These are phyloP conservation scores for Syzygium syzygioides DNA, from an alignment of 441 rosid species.

Conservation along the genomic window DNA sequence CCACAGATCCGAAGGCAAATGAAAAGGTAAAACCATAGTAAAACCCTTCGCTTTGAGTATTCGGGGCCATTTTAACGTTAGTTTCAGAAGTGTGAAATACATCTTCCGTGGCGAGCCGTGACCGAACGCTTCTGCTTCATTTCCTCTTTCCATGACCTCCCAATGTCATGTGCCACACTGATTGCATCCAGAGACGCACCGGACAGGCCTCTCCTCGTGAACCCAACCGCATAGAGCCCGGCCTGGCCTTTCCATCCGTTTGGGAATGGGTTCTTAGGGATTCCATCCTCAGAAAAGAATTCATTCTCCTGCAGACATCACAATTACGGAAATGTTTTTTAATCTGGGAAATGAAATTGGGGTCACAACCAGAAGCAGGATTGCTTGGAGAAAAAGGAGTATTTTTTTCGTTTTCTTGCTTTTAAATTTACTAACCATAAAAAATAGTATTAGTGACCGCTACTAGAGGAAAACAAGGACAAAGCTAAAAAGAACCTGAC, in stretches of 20 bases:
- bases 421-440: not conserved
- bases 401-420: not conserved
- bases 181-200: conserved; percentile 70
- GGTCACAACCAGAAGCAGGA: not conserved
- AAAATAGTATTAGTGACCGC: not conserved
- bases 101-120: conserved; percentile 60
- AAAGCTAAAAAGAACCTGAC: not conserved
- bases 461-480: not conserved
- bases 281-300: conserved; percentile 50
- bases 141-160: conserved; percentile 68
- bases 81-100: conserved; percentile 63
- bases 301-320: conserved; percentile 48
- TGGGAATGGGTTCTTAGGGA: conserved; percentile 57
- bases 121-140: conserved; percentile 42
- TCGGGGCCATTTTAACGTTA: not conserved
- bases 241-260: conserved; percentile 76
- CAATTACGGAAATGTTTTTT: not conserved
- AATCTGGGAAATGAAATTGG: not conserved
- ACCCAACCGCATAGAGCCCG: conserved; percentile 82
- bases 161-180: conserved; percentile 55
- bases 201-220: conserved; percentile 66
- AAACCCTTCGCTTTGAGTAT: not conserved
- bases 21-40: not conserved
- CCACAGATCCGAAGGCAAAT: conserved; percentile 6
- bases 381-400: not conserved